Evolutionary conservation across 192 early-diverging fungal genomes (phyloP).

Genomic region (Podila verticillata): DNA sequence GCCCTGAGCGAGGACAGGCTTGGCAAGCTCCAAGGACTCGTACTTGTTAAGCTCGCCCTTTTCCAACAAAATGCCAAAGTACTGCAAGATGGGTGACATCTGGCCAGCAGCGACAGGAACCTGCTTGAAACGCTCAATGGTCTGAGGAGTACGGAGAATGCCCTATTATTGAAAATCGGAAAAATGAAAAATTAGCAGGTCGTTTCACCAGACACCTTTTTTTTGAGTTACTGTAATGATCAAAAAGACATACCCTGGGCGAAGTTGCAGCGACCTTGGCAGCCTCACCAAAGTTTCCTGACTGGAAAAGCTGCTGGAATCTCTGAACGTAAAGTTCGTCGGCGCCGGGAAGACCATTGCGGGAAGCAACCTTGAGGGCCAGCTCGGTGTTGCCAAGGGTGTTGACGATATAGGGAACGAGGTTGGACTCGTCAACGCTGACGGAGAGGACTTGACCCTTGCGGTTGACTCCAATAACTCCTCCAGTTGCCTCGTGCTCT

Average conservation of each 20-base stretch:
- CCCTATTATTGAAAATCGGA: constrained; percentile 58
- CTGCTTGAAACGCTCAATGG: constrained; percentile 94
- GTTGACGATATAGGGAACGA: constrained; percentile 91
- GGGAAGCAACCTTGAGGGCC: constrained; percentile 89
- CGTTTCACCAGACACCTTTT: too few species aligned
- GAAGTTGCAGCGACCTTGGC: constrained; percentile 96
- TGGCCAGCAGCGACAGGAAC: constrained; percentile 80
- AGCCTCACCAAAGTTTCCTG: constrained; percentile 86
- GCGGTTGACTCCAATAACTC: constrained; percentile 95
- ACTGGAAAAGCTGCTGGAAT: constrained; percentile 87
- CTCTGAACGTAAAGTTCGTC: constrained; percentile 91
- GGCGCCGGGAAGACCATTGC: constrained; percentile 91
- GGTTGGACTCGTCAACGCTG: constrained; percentile 86
- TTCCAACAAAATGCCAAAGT: constrained; percentile 96
- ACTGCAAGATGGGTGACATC: constrained; percentile 93
- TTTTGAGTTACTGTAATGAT: neutral
- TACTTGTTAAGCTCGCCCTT: constrained; percentile 94
- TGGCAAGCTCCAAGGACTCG: constrained; percentile 94
- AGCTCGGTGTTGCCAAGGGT: constrained; percentile 88
- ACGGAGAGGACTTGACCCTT: constrained; percentile 98
- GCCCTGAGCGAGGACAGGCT: constrained; percentile 89
- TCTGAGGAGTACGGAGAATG: constrained; percentile 92
- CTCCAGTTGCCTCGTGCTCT: constrained; percentile 84
- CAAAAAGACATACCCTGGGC: constrained; percentile 66
- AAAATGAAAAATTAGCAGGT: neutral